A percentile compares a stretch with the other conserved stretches of the same genome.
Evolutionary conservation across 768 basidiomycete species (phyloP).

Genomic region (Lactarius psammicola): DNA sequence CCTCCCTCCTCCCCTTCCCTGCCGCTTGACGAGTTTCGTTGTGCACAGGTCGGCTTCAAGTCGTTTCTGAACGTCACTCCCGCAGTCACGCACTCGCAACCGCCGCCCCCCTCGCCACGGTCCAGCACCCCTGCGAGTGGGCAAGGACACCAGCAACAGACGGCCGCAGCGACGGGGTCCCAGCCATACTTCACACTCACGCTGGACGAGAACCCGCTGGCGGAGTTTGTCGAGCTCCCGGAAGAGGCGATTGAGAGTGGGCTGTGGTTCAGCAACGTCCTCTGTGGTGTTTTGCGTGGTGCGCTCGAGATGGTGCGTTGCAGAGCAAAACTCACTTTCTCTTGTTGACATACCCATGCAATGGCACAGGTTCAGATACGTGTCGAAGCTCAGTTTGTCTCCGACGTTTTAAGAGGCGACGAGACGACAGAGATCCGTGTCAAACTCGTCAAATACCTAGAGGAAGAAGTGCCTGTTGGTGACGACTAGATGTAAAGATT

Average conservation of each 20-base stretch:
- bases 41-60: slow-evolving; percentile 89
- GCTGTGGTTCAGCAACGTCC: slow-evolving; percentile 94
- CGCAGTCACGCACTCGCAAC: slow-evolving; percentile 65
- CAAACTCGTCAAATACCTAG: slow-evolving; percentile 83
- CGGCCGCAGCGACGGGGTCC: slow-evolving; percentile 30
- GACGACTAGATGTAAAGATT: slow-evolving; percentile 69
- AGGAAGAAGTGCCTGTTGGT: slow-evolving; percentile 93
- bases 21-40: not conserved
- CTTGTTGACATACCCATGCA: not conserved
- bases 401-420: slow-evolving; percentile 89
- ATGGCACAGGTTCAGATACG: slow-evolving; percentile 88
- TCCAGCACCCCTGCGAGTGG: slow-evolving; percentile 30
- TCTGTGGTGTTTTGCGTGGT: slow-evolving; percentile 91
- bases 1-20: not conserved
- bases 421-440: slow-evolving; percentile 94
- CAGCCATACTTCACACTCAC: slow-evolving; percentile 77
- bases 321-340: not conserved
- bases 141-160: slow-evolving; percentile 32
- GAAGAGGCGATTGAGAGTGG: slow-evolving; percentile 91
- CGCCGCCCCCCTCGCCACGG: slow-evolving; percentile 48
- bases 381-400: slow-evolving; percentile 84
- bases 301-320: slow-evolving; percentile 89
- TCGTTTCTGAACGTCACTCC: slow-evolving; percentile 94
- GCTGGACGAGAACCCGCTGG: slow-evolving; percentile 93
- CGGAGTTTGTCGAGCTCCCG: slow-evolving; percentile 96